phyloP scores from a whole-genome alignment of 495 filamentous ascomycete species.

The Articulospora tetracladia region DNA sequence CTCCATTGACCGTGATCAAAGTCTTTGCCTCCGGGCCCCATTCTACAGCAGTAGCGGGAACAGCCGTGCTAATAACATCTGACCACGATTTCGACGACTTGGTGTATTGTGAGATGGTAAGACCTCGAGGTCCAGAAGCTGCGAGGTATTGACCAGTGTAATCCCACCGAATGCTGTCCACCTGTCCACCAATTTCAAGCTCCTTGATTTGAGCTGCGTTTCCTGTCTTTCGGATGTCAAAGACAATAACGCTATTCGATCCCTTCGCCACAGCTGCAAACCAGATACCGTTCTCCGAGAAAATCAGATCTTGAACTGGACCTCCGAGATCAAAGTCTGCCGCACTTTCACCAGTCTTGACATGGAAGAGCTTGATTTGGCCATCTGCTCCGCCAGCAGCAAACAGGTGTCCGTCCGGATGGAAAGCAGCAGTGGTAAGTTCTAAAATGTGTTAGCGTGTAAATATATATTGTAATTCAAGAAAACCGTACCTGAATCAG shows the following conservation, averaged over 20 bases:
- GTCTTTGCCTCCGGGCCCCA: constrained; percentile 77
- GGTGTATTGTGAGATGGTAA: constrained; percentile 82
- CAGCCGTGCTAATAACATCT: constrained; percentile 73
- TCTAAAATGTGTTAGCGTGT: constrained; percentile 49
- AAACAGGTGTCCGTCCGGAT: constrained; percentile 94
- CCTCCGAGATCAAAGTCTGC: constrained; percentile 65
- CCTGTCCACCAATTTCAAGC: constrained; percentile 73
- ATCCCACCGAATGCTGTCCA: constrained; percentile 78
- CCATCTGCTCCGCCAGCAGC: constrained; percentile 73
- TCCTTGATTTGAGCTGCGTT: constrained; percentile 71
- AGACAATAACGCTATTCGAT: constrained; percentile 74
- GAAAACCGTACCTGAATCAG: constrained; percentile 66
- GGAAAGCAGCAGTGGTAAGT: constrained; percentile 77
- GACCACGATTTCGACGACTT: constrained; percentile 85
- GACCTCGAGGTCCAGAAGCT: constrained; percentile 71
- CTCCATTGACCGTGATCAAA: constrained; percentile 67
- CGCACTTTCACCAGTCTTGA: constrained; percentile 65
- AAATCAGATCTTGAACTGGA: constrained; percentile 69
- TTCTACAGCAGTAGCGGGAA: constrained; percentile 64
- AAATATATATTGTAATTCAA: not conserved
- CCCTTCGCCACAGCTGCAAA: constrained; percentile 73
- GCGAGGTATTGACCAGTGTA: constrained; percentile 93
- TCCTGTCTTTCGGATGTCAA: constrained; percentile 84
- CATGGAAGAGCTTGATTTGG: constrained; percentile 81
- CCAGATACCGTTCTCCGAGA: constrained; percentile 98